Evolutionary conservation across 2,329 filamentous ascomycete genomes (phyloP).

Genomic region (Capronia epimyces): DNA sequence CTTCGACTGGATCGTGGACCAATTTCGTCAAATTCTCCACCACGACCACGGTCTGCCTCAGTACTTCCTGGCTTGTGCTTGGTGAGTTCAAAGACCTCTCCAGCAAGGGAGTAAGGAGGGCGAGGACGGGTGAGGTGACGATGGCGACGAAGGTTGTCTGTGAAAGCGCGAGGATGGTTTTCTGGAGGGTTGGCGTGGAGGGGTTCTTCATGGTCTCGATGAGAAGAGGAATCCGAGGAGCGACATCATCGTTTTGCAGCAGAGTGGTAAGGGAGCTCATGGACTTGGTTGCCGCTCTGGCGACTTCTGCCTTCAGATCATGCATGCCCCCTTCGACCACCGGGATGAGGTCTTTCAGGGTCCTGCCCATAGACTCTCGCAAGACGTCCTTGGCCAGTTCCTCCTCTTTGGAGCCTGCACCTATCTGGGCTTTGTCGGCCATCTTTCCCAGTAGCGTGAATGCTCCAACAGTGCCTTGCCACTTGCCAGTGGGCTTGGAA

Average conservation of each 20-base stretch:
- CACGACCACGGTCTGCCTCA: conserved; percentile 92
- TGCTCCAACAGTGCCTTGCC: conserved; percentile 90
- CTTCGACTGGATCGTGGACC: conserved; percentile 92
- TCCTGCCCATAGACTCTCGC: conserved; percentile 82
- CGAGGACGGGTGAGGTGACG: conserved; percentile 91
- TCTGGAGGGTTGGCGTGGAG: conserved; percentile 78
- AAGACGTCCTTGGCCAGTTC: conserved; percentile 83
- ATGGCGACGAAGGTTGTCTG: conserved; percentile 98
- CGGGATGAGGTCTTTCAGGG: conserved; percentile 80
- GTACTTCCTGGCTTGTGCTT: conserved; percentile 83
- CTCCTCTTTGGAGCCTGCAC: conserved; percentile 75
- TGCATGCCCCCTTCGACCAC: conserved; percentile 92
- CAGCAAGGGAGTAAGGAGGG: conserved; percentile 86
- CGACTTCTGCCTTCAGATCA: conserved; percentile 79
- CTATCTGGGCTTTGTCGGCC: conserved; percentile 89
- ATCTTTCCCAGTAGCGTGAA: conserved; percentile 82
- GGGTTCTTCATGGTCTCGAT: conserved; percentile 95
- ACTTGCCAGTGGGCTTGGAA: conserved; percentile 80
- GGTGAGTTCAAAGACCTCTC: conserved; percentile 92
- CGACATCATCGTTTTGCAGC: conserved; percentile 93
- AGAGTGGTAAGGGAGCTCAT: conserved; percentile 88
- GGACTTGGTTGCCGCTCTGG: conserved; percentile 82
- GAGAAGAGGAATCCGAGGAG: conserved; percentile 81
- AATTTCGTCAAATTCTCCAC: conserved; percentile 97
- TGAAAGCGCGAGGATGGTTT: conserved; percentile 92